Conservation (phyloP, 257 asterid genomes). For the Nicotiana paniculata region DNA sequence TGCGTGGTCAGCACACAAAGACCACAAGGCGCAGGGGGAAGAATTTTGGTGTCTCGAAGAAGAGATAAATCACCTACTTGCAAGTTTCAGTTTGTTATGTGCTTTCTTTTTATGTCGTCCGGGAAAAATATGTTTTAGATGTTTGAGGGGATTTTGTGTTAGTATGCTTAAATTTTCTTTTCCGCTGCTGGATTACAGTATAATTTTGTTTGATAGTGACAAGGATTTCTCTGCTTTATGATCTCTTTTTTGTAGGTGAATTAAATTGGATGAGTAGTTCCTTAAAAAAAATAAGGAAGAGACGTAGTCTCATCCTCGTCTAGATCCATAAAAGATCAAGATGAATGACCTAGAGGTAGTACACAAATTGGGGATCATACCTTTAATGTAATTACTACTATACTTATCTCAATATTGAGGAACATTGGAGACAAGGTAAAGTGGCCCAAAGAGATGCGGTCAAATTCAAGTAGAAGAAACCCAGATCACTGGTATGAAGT, state of each 20-base stretch:
- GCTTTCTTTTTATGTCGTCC: not conserved
- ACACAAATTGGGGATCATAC: too few relatives aligned
- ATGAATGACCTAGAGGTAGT: too few relatives aligned
- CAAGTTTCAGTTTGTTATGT: not conserved
- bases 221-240: not conserved
- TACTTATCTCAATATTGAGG: too few relatives aligned
- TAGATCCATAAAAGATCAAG: too few relatives aligned
- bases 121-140: not conserved
- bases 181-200: not conserved
- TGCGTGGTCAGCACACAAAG: conserved; percentile 13
- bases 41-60: conserved; percentile 8
- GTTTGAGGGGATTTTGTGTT: not conserved
- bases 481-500: too few relatives aligned
- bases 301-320: too few relatives aligned
- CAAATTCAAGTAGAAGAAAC: too few relatives aligned
- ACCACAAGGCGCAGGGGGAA: conserved; percentile 8
- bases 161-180: not conserved
- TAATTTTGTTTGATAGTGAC: not conserved
- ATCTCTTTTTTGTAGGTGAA: not conserved
- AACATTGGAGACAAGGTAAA: too few relatives aligned
- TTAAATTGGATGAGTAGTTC: not conserved
- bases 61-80: conserved; percentile 1
- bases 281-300: not conserved
- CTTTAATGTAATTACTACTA: too few relatives aligned
- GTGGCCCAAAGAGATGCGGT: too few relatives aligned